These are phyloP conservation scores for Penicillium malachiteum DNA, from an alignment of 495 filamentous ascomycete species.

Conservation along the genomic window DNA sequence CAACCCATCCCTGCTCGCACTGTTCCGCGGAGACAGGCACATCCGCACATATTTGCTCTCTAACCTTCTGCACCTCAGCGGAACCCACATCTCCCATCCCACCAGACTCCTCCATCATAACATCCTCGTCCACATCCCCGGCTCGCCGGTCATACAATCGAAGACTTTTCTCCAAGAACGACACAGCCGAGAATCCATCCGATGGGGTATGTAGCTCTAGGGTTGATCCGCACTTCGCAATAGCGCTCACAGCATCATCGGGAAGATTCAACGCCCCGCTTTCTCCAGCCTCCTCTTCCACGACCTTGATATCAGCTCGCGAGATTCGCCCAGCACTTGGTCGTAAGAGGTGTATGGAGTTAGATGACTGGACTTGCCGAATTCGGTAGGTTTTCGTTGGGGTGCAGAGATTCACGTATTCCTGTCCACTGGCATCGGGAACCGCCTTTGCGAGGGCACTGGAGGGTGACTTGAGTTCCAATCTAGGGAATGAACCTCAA, in stretches of 20 bases:
- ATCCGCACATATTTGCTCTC: conserved; percentile 37
- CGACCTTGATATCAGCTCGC: conserved; percentile 30
- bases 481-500: conserved; percentile 38
- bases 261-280: conserved; percentile 32
- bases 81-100: background rate
- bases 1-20: conserved; percentile 48
- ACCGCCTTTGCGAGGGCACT: conserved; percentile 23
- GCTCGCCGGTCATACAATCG: conserved; percentile 31
- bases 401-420: conserved; percentile 74
- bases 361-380: conserved; percentile 89
- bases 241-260: conserved; percentile 49
- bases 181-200: conserved; percentile 34
- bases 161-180: conserved; percentile 36
- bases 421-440: conserved; percentile 36
- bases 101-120: conserved; percentile 13
- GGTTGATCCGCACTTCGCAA: conserved; percentile 72
- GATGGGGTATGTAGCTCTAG: conserved; percentile 57
- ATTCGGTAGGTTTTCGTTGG: conserved; percentile 69
- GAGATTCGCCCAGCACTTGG: conserved; percentile 43
- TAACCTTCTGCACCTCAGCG: conserved; percentile 9
- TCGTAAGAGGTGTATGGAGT: conserved; percentile 71
- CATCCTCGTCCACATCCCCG: conserved; percentile 21
- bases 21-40: conserved; percentile 45
- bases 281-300: conserved; percentile 24
- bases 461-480: conserved; percentile 62